Evolutionary conservation across 805 yeast species (phyloP).

Genomic region (Hanseniaspora pseudoguilliermondii): DNA sequence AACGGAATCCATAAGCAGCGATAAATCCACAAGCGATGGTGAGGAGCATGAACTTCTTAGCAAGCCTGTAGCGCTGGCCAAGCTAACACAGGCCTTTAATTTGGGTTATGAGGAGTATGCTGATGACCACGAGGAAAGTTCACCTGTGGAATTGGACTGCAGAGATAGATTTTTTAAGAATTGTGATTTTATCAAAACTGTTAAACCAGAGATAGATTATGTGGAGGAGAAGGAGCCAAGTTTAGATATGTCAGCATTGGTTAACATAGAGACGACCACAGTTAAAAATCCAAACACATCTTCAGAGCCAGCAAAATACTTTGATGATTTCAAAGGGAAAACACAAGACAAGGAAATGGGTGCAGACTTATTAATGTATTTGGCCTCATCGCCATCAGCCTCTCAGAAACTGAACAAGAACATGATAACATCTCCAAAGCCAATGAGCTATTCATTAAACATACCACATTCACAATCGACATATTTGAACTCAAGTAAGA

Average conservation of each 20-base stretch:
- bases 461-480: slow-evolving; percentile 4
- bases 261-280: background rate
- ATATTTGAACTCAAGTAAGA: background rate
- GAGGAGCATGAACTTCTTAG: background rate
- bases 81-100: background rate
- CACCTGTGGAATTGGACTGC: slow-evolving; percentile 3
- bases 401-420: slow-evolving; percentile 6
- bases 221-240: slow-evolving; percentile 1
- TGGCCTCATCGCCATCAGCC: slow-evolving; percentile 26
- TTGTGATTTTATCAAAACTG: background rate
- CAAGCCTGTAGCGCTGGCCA: background rate
- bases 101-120: background rate
- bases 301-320: background rate
- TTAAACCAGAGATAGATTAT: background rate
- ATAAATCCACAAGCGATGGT: slow-evolving; percentile 11
- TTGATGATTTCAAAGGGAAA: background rate
- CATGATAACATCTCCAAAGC: background rate
- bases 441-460: background rate
- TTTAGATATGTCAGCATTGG: slow-evolving; percentile 55
- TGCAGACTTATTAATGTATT: slow-evolving; percentile 27
- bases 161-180: slow-evolving; percentile 10
- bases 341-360: slow-evolving; percentile 21
- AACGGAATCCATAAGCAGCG: slow-evolving; percentile 2
- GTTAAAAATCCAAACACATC: background rate
- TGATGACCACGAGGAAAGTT: background rate